Base-by-base conservation (phyloP, 805 yeast species). In the Starmerella apis region DNA sequence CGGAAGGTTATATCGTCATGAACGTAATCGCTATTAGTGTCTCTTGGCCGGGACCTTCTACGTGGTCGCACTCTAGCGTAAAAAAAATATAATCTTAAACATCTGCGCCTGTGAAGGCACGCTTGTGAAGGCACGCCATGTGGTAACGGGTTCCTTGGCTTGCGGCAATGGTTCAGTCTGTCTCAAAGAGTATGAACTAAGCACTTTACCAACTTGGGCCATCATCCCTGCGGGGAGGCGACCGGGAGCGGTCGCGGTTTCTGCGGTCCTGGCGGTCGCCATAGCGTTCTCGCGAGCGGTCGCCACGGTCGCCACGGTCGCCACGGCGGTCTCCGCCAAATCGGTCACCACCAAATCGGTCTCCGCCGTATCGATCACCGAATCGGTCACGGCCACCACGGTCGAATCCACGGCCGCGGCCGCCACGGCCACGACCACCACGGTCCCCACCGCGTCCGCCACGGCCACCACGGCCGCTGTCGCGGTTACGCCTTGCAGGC, bases 391-490 rank as follows among this genome's bases (percentile, higher is more conserved):
- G 43, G 25, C 50, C 39, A 32, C 49, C 52, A 28, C 55, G 53
- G 42, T 59, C 59, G 46, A 46, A 54, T 20, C 59, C 56, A 43
- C 61, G 59, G 45, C 45, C 55, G 22, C 37, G 9, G 28, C 61
- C 62, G 30, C 52, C 53, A 20, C 56, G 61, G 31, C 59, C 68
- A 43, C 73, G 71, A 54, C 75, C 81, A 68, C 70, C 78, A 57
- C 68, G 66, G 56, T 72, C 66, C 68, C 73, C 66, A 68, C 70
- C 66, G 68, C 70, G 65, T 58, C 75, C 73, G 51, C 73, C 64
- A 54, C 69, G 68, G 51, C 73, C 74, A 58, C 74, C 75, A 51
- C 73, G 74, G 57, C 74, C 75, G 38, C 54, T 50, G 13, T 43
- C 53, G 39, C 48, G 23, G 51, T 70, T 71, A 58, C 74, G 68